phyloP scores from a whole-genome alignment of 139 green algal species.

The Astrephomene gubernaculifera region DNA sequence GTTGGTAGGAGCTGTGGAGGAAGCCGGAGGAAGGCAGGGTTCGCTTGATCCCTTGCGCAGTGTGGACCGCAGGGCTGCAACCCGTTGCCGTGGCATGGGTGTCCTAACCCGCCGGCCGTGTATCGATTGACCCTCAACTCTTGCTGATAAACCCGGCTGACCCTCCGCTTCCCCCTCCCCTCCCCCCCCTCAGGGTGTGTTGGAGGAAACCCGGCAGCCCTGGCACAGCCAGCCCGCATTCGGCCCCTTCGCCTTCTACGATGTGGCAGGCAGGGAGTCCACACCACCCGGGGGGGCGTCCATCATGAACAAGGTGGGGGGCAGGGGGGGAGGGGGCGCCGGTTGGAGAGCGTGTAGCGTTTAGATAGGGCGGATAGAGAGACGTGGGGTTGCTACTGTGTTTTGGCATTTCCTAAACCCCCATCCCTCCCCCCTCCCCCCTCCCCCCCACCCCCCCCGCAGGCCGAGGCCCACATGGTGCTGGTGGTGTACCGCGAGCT shows the following conservation, averaged over 20 bases:
- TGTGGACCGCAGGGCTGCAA: no score
- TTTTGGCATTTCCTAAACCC: no score
- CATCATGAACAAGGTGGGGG: slow-evolving; percentile 54
- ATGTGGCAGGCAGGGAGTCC: slow-evolving; percentile 72
- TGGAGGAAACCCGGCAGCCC: slow-evolving; percentile 63
- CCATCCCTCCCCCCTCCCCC: no score
- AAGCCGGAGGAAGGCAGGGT: no score
- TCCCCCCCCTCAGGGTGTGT: slow-evolving; percentile 48
- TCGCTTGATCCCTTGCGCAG: no score
- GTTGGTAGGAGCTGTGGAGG: no score
- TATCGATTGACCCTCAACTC: no score
- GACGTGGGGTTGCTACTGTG: background rate
- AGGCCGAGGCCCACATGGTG: slow-evolving; percentile 78
- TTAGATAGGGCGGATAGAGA: background rate
- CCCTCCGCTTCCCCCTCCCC: background rate
- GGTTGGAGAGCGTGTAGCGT: background rate
- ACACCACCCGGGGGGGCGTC: slow-evolving; percentile 43
- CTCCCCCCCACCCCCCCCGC: background rate
- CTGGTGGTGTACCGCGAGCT: slow-evolving; percentile 71
- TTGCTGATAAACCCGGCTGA: no score
- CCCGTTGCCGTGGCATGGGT: no score
- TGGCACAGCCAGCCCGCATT: slow-evolving; percentile 81
- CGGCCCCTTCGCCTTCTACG: slow-evolving; percentile 87
- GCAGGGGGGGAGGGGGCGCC: background rate
- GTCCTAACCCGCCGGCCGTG: no score